Evolutionary conservation across 257 asterid genomes (phyloP).

Genomic region (Solanum appendiculatum): DNA sequence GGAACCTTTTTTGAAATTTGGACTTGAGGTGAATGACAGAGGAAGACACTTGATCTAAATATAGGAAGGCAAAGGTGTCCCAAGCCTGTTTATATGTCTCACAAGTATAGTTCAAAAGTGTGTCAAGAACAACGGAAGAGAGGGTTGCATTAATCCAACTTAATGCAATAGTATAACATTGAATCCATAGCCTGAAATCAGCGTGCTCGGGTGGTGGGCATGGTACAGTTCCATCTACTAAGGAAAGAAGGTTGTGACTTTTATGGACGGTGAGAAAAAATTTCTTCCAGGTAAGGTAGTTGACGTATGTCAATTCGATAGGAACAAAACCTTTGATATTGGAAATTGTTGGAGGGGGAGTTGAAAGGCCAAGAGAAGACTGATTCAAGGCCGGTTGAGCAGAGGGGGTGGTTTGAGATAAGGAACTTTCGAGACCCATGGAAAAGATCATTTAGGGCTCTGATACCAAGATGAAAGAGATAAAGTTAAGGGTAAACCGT

Average conservation of each 20-base stretch:
- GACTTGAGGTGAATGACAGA: no score
- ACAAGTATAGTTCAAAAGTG: background rate
- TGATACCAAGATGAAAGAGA: background rate
- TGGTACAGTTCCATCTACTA: background rate
- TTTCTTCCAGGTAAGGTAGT: background rate
- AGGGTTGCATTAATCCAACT: background rate
- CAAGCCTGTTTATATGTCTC: background rate
- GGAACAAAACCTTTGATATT: background rate
- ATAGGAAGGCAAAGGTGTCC: no score
- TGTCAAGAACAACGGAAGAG: background rate
- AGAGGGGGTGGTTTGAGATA: background rate
- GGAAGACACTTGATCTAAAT: no score
- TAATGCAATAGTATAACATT: background rate
- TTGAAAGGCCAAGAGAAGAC: background rate
- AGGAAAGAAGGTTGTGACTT: background rate
- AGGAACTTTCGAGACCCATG: background rate
- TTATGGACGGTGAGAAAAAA: background rate
- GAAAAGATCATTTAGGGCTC: background rate
- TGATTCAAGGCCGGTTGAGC: background rate
- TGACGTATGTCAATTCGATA: background rate
- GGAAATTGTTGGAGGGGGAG: background rate
- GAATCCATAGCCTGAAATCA: background rate
- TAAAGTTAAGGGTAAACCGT: background rate
- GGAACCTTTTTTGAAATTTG: no score
- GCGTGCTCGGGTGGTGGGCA: background rate